Conservation (phyloP, 2,329 filamentous ascomycete species). For the Colletotrichum higginsianum region DNA sequence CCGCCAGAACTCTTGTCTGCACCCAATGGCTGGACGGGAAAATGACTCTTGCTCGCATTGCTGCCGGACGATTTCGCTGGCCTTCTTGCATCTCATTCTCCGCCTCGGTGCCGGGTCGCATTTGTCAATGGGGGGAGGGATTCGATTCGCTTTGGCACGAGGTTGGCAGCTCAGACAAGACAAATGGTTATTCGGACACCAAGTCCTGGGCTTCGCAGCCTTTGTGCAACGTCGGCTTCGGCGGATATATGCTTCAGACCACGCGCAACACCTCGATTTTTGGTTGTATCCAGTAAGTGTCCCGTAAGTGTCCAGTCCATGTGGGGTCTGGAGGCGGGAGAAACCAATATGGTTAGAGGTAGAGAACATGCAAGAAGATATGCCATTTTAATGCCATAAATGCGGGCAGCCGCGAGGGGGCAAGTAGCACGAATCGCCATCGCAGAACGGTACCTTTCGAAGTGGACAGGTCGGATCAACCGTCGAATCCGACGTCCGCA, state of each 20-base stretch:
- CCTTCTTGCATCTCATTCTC: neutral
- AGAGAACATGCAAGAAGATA: constrained; percentile 43
- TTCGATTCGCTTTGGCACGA: constrained; percentile 40
- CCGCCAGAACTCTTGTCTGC: constrained; percentile 1
- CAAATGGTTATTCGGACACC: constrained; percentile 16
- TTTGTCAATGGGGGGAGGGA: constrained; percentile 19
- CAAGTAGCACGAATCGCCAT: constrained; percentile 38
- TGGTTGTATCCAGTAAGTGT: constrained; percentile 6
- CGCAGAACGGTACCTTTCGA: constrained; percentile 27
- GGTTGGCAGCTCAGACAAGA: constrained; percentile 39
- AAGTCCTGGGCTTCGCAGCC: constrained; percentile 3
- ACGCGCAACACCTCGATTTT: constrained; percentile 21
- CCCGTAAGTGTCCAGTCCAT: constrained; percentile 11
- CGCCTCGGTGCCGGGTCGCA: constrained; percentile 4
- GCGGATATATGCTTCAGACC: constrained; percentile 29
- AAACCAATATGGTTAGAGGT: constrained; percentile 25
- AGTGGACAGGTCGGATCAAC: constrained; percentile 34
- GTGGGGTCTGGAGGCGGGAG: constrained; percentile 21
- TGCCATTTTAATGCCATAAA: constrained; percentile 44
- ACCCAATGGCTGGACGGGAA: constrained; percentile 25
- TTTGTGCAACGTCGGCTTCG: constrained; percentile 29
- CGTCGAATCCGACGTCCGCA: constrained; percentile 14
- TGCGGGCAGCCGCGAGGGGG: constrained; percentile 39
- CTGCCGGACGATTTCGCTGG: constrained; percentile 17
- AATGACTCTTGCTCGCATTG: constrained; percentile 22